Conservation (phyloP, 2,329 filamentous ascomycete species). For the Lecanicillium sp. region DNA sequence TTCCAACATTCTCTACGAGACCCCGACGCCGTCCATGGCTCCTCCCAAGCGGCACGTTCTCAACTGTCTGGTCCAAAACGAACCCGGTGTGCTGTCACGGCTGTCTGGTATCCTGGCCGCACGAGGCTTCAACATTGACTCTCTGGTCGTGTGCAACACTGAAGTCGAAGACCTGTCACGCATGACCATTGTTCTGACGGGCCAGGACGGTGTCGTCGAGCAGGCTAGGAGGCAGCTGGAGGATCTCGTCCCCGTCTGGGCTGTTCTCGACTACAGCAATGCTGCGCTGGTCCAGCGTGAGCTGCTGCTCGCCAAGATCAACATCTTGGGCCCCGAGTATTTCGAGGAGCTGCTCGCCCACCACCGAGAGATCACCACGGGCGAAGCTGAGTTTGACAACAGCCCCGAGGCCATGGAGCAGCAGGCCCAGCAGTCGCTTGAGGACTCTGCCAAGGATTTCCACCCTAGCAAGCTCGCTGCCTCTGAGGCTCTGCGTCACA, state of each 20-base stretch:
- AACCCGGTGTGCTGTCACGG: slow-evolving; percentile 92
- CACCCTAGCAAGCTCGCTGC: slow-evolving; percentile 81
- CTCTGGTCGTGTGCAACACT: slow-evolving; percentile 92
- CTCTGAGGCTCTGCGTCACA: slow-evolving; percentile 86
- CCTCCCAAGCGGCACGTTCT: slow-evolving; percentile 92
- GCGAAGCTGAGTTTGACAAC: slow-evolving; percentile 36
- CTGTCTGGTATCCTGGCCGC: slow-evolving; percentile 95
- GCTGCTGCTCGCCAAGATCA: slow-evolving; percentile 90
- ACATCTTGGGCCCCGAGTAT: slow-evolving; percentile 93
- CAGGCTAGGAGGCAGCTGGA: slow-evolving; percentile 92
- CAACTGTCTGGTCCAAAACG: slow-evolving; percentile 98
- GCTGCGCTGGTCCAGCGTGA: slow-evolving; percentile 93
- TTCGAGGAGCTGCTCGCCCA: slow-evolving; percentile 95
- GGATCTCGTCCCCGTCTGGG: slow-evolving; percentile 96
- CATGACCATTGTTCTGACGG: slow-evolving; percentile 97
- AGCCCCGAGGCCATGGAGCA: slow-evolving; percentile 25
- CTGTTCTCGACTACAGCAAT: slow-evolving; percentile 90
- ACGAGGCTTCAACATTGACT: slow-evolving; percentile 98
- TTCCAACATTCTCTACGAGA: slow-evolving; percentile 98
- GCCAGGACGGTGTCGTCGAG: slow-evolving; percentile 94
- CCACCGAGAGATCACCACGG: slow-evolving; percentile 74
- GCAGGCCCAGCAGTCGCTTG: slow-evolving; percentile 28
- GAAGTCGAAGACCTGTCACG: slow-evolving; percentile 94
- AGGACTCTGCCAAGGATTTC: slow-evolving; percentile 57
- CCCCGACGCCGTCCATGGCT: slow-evolving; percentile 70